Evolutionary conservation across 176 grass and related monocot species (phyloP).

Genomic region (Oryza coarctata): DNA sequence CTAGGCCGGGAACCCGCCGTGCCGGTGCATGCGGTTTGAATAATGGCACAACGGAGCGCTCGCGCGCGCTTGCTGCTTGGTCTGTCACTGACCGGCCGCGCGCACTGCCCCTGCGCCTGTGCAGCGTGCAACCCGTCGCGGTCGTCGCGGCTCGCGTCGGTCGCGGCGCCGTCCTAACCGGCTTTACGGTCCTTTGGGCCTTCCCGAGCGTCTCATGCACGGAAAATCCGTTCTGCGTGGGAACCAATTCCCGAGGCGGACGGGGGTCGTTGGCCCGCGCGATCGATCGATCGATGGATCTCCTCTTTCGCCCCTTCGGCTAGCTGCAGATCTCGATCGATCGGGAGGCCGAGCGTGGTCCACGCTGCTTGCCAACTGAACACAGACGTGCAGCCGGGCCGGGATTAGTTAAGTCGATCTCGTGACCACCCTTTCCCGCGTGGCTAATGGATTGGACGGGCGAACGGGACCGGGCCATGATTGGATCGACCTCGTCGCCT

Average conservation of each 20-base stretch:
- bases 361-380: constrained; percentile 9
- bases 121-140: background rate
- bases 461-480: background rate
- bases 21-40: constrained; percentile 32
- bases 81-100: background rate
- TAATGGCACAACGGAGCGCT: constrained; percentile 29
- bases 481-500: constrained; percentile 21
- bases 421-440: constrained; percentile 33
- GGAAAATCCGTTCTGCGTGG: constrained; percentile 84
- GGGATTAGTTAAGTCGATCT: constrained; percentile 16
- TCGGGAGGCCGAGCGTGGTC: constrained; percentile 16
- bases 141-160: constrained; percentile 36
- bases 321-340: constrained; percentile 29
- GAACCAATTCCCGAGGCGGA: constrained; percentile 62
- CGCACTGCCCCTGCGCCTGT: too few relatives aligned
- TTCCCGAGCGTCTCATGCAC: constrained; percentile 71
- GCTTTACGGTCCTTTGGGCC: constrained; percentile 61
- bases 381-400: background rate
- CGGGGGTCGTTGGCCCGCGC: background rate
- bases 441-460: constrained; percentile 22
- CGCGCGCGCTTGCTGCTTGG: background rate
- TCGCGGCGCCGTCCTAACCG: constrained; percentile 40
- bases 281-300: constrained; percentile 20
- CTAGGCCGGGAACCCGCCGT: background rate
- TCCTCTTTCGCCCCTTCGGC: constrained; percentile 45